Conservation (phyloP, 208 protist species). For the Crithidia acanthocephali region DNA sequence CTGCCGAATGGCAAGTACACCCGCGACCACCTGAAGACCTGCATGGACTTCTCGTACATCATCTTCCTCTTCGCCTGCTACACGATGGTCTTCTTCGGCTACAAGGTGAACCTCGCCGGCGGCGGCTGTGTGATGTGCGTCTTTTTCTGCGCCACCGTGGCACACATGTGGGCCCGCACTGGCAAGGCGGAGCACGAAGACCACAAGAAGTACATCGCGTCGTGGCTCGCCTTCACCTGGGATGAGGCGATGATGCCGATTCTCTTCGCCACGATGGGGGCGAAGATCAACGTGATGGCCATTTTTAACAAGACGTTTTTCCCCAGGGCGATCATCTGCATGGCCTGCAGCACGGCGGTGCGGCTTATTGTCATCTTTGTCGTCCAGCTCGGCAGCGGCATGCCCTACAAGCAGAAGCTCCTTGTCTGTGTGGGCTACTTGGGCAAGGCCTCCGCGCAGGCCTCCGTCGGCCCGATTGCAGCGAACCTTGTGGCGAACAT, state of each 20-base stretch:
- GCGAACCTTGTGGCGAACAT: constrained; percentile 51
- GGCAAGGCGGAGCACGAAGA: constrained; percentile 54
- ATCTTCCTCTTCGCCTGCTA: constrained; percentile 58
- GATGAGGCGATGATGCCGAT: constrained; percentile 76
- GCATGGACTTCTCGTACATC: constrained; percentile 57
- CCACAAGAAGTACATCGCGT: constrained; percentile 73
- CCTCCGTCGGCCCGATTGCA: constrained; percentile 71
- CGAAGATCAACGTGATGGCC: constrained; percentile 60
- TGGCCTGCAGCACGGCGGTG: constrained; percentile 60
- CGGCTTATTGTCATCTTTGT: constrained; percentile 58
- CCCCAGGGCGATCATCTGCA: constrained; percentile 66
- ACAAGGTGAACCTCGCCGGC: constrained; percentile 60
- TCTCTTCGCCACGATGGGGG: constrained; percentile 76
- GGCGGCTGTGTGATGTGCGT: constrained; percentile 79
- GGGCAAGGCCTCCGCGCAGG: constrained; percentile 80
- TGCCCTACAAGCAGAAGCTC: constrained; percentile 58
- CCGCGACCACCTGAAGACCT: constrained; percentile 59
- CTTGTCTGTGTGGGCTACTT: constrained; percentile 76
- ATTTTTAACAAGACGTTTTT: constrained; percentile 79
- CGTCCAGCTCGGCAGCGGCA: constrained; percentile 55
- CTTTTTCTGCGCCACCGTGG: constrained; percentile 72
- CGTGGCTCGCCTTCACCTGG: constrained; percentile 71
- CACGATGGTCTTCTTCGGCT: constrained; percentile 74
- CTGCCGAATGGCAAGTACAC: constrained; percentile 71
- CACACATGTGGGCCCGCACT: constrained; percentile 67